phyloP scores from a whole-genome alignment of 345 rosid genomes.

The Citrus trifoliata region DNA sequence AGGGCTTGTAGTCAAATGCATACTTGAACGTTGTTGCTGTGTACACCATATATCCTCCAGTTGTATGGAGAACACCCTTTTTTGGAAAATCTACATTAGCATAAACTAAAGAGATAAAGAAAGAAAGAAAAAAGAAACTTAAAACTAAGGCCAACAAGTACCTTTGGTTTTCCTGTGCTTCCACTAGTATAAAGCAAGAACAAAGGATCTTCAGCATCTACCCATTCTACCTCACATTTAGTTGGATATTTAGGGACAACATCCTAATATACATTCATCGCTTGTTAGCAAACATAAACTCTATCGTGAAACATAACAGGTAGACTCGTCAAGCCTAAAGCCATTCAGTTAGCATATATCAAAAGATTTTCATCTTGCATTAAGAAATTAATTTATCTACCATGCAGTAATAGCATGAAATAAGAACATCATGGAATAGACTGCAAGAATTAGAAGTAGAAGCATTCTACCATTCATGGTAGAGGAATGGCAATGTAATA shows the following conservation, averaged over 20 bases:
- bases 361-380: neutral
- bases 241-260: constrained; percentile 75
- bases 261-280: constrained; percentile 46
- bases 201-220: constrained; percentile 98
- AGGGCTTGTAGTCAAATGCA: constrained; percentile 91
- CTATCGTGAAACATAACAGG: neutral
- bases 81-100: constrained; percentile 22
- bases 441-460: neutral
- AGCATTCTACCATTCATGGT: neutral
- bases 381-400: neutral
- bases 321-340: neutral
- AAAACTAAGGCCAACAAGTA: constrained; percentile 18
- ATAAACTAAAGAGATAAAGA: constrained; percentile 8
- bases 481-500: neutral
- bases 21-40: constrained; percentile 95
- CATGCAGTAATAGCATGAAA: neutral
- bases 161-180: constrained; percentile 99
- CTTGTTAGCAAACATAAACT: constrained; percentile 14
- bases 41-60: constrained; percentile 98
- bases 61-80: constrained; percentile 96
- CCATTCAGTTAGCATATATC: neutral
- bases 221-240: constrained; percentile 90
- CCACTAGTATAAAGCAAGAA: constrained; percentile 97
- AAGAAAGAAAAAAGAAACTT: constrained; percentile 6
- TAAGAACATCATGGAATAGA: neutral